Conservation (phyloP, 345 rosid genomes). For the Arabidopsis thaliana region DNA sequence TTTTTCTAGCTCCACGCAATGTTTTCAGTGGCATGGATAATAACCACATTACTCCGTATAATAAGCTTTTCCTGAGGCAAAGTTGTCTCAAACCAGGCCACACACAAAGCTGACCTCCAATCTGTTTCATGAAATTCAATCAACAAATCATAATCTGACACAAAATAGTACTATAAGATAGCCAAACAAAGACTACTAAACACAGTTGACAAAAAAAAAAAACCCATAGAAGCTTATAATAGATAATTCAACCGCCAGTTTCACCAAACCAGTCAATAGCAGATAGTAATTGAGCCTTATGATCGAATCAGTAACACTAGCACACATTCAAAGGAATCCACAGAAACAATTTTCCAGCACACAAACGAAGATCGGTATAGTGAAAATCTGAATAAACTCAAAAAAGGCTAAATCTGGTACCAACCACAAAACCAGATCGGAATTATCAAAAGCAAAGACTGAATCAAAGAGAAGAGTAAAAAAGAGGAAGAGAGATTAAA, state of each 20-base stretch:
- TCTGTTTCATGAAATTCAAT: constrained; percentile 49
- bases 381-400: not conserved
- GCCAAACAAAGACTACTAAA: constrained; percentile 12
- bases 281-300: constrained; percentile 1
- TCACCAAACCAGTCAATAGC: constrained; percentile 10
- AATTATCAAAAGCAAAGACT: not conserved
- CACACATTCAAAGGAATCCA: not conserved
- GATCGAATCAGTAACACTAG: not conserved
- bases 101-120: constrained; percentile 69
- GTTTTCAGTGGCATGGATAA: constrained; percentile 87
- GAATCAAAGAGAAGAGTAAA: not conserved
- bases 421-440: constrained; percentile 39
- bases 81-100: constrained; percentile 88
- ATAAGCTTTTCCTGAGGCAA: constrained; percentile 82
- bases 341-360: not conserved
- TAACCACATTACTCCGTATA: constrained; percentile 78
- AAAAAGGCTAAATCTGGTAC: constrained; percentile 27
- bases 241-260: not conserved
- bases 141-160: constrained; percentile 19
- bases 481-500: constrained; percentile 35
- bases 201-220: constrained; percentile 6
- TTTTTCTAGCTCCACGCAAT: constrained; percentile 85
- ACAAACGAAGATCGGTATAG: constrained; percentile 29
- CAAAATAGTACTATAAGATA: not conserved
- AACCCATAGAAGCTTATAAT: not conserved